phyloP scores from a whole-genome alignment of 352 stramenopile genomes.

The Globisporangium cystogenes region DNA sequence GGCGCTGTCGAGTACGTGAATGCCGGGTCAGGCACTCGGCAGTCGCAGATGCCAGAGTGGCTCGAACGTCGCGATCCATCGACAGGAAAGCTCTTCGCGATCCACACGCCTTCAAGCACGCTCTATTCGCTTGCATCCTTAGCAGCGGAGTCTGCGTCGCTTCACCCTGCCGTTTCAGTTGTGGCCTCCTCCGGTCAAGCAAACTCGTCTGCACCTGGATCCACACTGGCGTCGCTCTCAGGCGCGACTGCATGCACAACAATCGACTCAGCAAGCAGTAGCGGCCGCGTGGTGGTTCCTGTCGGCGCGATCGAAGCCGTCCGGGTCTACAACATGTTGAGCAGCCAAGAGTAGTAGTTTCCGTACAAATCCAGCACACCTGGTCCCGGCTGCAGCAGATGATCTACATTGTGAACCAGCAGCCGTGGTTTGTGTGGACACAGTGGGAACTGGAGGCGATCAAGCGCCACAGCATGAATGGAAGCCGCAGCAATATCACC shows the following conservation, averaged over 20 bases:
- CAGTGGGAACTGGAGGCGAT: too few relatives aligned
- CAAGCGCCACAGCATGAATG: too few relatives aligned
- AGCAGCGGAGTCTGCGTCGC: neutral
- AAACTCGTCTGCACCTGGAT: neutral
- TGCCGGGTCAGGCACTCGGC: constrained; percentile 5
- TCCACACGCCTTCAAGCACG: constrained; percentile 13
- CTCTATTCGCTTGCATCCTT: constrained; percentile 2
- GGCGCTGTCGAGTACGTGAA: constrained; percentile 9
- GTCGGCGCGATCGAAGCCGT: constrained; percentile 21
- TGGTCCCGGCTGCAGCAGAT: too few relatives aligned
- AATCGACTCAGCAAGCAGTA: neutral
- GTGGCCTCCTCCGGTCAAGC: neutral
- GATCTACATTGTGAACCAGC: too few relatives aligned
- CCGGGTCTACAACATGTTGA: constrained; percentile 16
- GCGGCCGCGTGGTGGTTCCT: constrained; percentile 10
- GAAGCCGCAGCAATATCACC: too few relatives aligned
- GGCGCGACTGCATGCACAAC: neutral
- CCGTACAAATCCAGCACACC: too few relatives aligned
- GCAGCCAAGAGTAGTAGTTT: constrained; percentile 3
- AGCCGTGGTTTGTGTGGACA: too few relatives aligned
- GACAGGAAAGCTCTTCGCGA: constrained; percentile 11
- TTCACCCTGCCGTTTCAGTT: neutral
- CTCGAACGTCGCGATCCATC: constrained; percentile 6
- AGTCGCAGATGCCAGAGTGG: constrained; percentile 10
- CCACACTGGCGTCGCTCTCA: neutral